Evolutionary conservation across 352 stramenopile genomes (phyloP).

Genomic region (Pythium sp.): DNA sequence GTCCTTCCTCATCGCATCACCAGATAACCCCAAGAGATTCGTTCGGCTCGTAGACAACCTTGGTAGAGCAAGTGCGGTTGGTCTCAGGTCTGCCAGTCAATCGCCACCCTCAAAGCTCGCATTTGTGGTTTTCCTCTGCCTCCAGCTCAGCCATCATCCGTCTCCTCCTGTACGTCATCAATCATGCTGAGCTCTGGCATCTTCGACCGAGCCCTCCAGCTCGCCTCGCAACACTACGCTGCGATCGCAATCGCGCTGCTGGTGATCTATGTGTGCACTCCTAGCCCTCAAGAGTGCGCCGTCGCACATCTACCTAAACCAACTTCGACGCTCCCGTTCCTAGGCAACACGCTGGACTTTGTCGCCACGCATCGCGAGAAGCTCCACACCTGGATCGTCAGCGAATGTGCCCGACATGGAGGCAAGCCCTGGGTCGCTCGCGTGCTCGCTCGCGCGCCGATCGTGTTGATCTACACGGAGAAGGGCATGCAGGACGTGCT

Average conservation of each 20-base stretch:
- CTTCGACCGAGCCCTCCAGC: not conserved
- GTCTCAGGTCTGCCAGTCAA: too few species aligned
- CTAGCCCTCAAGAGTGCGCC: constrained; percentile 3
- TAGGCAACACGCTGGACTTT: constrained; percentile 20
- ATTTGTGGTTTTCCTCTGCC: not conserved
- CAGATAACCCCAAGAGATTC: too few species aligned
- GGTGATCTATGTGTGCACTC: not conserved
- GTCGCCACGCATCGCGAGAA: constrained; percentile 12
- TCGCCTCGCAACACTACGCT: not conserved
- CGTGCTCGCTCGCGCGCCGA: constrained; percentile 29
- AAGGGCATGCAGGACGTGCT: constrained; percentile 46
- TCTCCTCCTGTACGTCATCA: not conserved
- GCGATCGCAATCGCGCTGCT: not conserved
- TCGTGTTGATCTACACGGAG: constrained; percentile 35
- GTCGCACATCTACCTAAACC: constrained; percentile 8
- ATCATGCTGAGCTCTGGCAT: not conserved
- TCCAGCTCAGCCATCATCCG: not conserved
- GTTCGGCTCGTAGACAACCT: too few species aligned
- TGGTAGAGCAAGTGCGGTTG: too few species aligned
- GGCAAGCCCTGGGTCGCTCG: constrained; percentile 36
- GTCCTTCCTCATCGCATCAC: too few species aligned
- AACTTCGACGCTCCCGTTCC: constrained; percentile 15
- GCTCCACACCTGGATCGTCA: constrained; percentile 24
- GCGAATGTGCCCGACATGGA: constrained; percentile 20
- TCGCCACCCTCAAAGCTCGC: not conserved